phyloP scores from a whole-genome alignment of 495 filamentous ascomycete genomes.

The Tuber melanosporum region DNA sequence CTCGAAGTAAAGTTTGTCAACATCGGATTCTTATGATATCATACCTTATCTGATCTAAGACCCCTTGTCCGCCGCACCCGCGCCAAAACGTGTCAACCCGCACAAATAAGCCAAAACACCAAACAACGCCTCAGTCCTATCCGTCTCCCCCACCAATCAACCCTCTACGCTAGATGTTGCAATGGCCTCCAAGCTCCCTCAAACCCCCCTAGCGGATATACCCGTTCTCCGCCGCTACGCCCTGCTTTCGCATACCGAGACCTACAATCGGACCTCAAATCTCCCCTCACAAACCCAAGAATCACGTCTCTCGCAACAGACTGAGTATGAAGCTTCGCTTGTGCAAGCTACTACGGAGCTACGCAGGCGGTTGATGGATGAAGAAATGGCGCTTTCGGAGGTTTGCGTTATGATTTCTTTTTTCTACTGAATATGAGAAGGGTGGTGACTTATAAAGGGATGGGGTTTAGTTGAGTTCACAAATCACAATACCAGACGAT shows the following conservation, averaged over 20 bases:
- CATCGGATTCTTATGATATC: not conserved
- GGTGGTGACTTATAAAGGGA: not conserved
- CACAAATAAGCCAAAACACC: not conserved
- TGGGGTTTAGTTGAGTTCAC: conserved; percentile 11
- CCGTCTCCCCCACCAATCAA: not conserved
- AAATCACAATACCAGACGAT: conserved; percentile 5
- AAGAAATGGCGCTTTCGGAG: conserved; percentile 20
- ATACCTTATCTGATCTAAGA: not conserved
- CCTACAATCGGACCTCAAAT: conserved; percentile 5
- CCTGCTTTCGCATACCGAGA: conserved; percentile 13
- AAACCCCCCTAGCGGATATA: conserved; percentile 15
- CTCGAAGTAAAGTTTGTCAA: not conserved
- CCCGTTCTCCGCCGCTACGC: conserved; percentile 26
- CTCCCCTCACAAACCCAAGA: conserved; percentile 8
- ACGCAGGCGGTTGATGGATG: conserved; percentile 26
- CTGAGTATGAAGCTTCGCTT: conserved; percentile 15
- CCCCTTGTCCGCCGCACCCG: not conserved
- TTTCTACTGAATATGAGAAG: not conserved
- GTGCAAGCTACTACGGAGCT: conserved; percentile 12
- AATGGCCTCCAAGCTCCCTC: conserved; percentile 18
- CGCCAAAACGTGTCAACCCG: not conserved
- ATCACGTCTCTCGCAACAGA: conserved; percentile 6
- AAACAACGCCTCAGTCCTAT: not conserved
- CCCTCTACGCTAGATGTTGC: not conserved
- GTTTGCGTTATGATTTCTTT: not conserved